Percentiles rank a stretch among this genome's conserved stretches.
Conservation (phyloP, 2,329 filamentous ascomycete species). For the Colletotrichum costaricense region DNA sequence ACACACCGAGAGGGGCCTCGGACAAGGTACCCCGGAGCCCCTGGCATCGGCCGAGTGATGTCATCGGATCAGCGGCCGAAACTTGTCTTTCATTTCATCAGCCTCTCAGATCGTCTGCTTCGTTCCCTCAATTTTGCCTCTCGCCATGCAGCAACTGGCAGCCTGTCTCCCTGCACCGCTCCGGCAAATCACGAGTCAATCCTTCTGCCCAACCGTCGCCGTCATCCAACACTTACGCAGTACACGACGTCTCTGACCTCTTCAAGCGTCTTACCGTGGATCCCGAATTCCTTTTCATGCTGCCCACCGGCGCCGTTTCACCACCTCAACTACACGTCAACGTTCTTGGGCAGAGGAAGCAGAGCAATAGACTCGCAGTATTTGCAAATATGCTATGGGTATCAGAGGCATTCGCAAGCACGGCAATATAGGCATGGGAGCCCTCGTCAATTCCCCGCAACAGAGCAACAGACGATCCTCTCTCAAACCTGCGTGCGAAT, state of each 20-base stretch:
- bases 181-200: constrained; percentile 19
- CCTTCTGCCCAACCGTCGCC: background rate
- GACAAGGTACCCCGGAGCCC: constrained; percentile 23
- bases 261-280: constrained; percentile 4
- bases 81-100: constrained; percentile 17
- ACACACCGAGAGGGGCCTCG: constrained; percentile 17
- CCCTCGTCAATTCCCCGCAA: constrained; percentile 3
- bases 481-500: background rate
- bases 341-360: background rate
- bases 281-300: constrained; percentile 3
- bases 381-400: too few relatives aligned
- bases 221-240: background rate
- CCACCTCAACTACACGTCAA: background rate
- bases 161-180: background rate
- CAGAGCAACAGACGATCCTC: background rate
- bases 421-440: background rate
- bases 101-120: constrained; percentile 21
- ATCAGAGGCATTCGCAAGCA: too few relatives aligned
- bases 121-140: constrained; percentile 1
- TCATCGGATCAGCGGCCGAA: constrained; percentile 29
- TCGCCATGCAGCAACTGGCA: background rate
- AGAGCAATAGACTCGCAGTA: background rate
- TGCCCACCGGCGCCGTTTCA: constrained; percentile 22
- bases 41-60: constrained; percentile 32
- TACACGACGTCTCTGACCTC: background rate